Percentiles rank a stretch among this genome's conserved stretches.
These are phyloP conservation scores for Teunomyces atbi DNA, from an alignment of 805 yeast genomes.

Conservation along the genomic window DNA sequence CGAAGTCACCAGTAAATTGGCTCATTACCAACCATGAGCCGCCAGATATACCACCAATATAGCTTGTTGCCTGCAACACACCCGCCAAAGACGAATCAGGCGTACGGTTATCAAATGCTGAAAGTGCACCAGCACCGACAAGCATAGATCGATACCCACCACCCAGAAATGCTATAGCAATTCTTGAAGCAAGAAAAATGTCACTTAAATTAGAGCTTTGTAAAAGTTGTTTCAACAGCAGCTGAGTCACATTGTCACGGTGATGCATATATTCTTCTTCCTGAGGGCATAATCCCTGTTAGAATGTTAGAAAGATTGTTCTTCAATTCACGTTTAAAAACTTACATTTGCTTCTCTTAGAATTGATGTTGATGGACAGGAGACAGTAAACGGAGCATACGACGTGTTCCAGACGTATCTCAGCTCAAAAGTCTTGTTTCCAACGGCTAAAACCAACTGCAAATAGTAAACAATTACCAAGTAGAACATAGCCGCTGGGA, in stretches of 20 bases:
- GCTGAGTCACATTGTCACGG: slow-evolving; percentile 28
- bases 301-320: slow-evolving; percentile 10
- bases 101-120: slow-evolving; percentile 51
- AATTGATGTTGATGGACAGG: slow-evolving; percentile 21
- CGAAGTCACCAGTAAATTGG: slow-evolving; percentile 30
- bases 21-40: slow-evolving; percentile 69
- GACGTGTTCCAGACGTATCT: slow-evolving; percentile 10
- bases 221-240: slow-evolving; percentile 27
- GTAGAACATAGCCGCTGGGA: slow-evolving; percentile 3
- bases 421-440: neutral
- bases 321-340: neutral
- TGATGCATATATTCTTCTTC: slow-evolving; percentile 27
- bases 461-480: slow-evolving; percentile 1
- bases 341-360: slow-evolving; percentile 21
- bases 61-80: slow-evolving; percentile 51
- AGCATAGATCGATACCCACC: slow-evolving; percentile 62
- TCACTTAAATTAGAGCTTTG: slow-evolving; percentile 19
- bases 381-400: slow-evolving; percentile 26
- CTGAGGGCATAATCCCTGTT: slow-evolving; percentile 13
- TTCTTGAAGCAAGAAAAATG: slow-evolving; percentile 31
- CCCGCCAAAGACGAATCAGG: slow-evolving; percentile 43
- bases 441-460: neutral
- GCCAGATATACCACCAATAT: slow-evolving; percentile 67
- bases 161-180: slow-evolving; percentile 48
- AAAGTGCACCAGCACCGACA: slow-evolving; percentile 53